These are phyloP conservation scores for Ceratocystis harringtonii DNA, from an alignment of 2,329 filamentous ascomycete genomes.

Conservation along the genomic window DNA sequence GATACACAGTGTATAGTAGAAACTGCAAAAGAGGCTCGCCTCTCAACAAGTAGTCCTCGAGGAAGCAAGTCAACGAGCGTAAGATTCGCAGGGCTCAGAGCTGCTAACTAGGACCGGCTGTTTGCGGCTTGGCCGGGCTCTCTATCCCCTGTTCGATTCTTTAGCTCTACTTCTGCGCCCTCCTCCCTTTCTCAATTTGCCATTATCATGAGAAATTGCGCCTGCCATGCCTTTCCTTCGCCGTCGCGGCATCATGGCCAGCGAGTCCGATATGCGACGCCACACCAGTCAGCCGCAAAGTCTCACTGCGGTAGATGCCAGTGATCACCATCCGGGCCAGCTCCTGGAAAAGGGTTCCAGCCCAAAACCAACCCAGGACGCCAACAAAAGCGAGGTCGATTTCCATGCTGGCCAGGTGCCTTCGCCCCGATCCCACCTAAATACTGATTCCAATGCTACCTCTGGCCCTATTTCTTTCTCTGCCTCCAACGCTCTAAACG, in stretches of 20 bases:
- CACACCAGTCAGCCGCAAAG: constrained; percentile 27
- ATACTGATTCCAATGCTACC: not conserved
- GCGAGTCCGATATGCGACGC: constrained; percentile 43
- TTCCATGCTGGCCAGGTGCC: not conserved
- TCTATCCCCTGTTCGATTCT: constrained; percentile 1
- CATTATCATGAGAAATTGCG: constrained; percentile 26
- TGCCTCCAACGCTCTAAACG: not conserved
- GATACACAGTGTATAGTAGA: not conserved
- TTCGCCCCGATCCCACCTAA: not conserved
- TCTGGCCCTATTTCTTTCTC: not conserved
- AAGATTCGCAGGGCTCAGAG: not conserved
- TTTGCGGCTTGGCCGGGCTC: constrained; percentile 11
- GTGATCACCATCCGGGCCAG: constrained; percentile 10
- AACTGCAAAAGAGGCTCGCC: not conserved
- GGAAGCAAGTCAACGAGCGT: not conserved
- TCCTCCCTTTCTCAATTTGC: constrained; percentile 17
- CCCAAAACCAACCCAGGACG: constrained; percentile 10
- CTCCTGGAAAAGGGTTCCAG: constrained; percentile 8
- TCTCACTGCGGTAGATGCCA: constrained; percentile 20
- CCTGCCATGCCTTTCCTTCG: constrained; percentile 45
- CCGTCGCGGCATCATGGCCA: constrained; percentile 44
- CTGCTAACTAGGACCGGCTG: not conserved
- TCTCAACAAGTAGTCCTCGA: not conserved
- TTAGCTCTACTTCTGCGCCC: not conserved
- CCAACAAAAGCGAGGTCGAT: not conserved